Evolutionary conservation across 495 filamentous ascomycete species (phyloP), one percentile per base, ranked within the genome.

Genomic region (Chaetomium tenue): DNA sequence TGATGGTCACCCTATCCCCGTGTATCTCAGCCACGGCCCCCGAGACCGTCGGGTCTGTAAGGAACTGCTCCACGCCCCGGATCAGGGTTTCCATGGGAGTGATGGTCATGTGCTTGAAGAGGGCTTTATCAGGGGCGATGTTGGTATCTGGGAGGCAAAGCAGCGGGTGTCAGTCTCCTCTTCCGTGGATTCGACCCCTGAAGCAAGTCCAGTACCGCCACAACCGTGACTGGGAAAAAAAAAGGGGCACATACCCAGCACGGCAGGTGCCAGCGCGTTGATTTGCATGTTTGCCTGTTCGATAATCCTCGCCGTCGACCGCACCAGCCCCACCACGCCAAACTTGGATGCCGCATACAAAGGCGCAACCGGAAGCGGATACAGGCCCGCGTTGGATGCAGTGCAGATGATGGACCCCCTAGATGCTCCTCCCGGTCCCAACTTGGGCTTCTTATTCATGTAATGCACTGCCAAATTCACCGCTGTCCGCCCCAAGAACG

Each of bases 391-490:
- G 70, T 84, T 85, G 3, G 82, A 84, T 0, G 83, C 78, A 3
- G 83, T 85, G 73, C 84, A 86, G 48, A 85, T 77, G 33, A 86
- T 81, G 12, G 72, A 74, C 0, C 83, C 83, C 23, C 78, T 76
- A 0, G 52, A 37, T 0, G 25, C 46, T 12, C 8, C 64, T 28
- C n/a, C 66, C 67, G 2, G 66, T 60, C 20, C 48, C 13, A 4
- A 0, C 46, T 54, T 8, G 60, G 63, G 46, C 46, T 83, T 84
- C 62, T 78, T 79, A 25, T 76, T 73, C 71, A 86, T 82, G 61
- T 86, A 86, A 63, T 83, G 75, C 6, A 74, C 71, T 0, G 75
- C 82, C 3, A 86, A 72, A 54, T 82, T 82, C 26, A 84, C 76
- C 8, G 82, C 83, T 73, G 37, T 40, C 28, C 33, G 33, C 33